Evolutionary conservation across 306 rosid genomes (phyloP), one percentile per base, ranked within the genome.

Genomic region (Inga leiocalycina): DNA sequence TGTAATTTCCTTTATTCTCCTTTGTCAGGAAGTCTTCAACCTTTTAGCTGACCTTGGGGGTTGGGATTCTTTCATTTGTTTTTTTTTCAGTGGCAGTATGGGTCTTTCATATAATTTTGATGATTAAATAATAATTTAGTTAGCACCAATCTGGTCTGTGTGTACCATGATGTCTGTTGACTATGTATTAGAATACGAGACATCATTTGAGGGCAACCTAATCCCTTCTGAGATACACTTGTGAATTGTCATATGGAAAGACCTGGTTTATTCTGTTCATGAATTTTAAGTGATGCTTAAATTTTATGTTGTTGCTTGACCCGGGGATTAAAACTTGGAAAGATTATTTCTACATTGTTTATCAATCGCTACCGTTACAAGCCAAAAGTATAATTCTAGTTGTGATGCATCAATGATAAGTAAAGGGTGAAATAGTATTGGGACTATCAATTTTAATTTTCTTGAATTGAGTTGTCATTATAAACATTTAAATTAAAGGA

Each of bases 1-100:
- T 67, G 44, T 44, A 12, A 64, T 78, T 48, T 81, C 61, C 51
- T 68, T 72, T 32, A 37, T 62, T 69, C 66, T 77, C 81, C 30
- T 48, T 66, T 20, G 49, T 52, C 56, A 20, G 20, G 14, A 44
- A 44, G 13, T 76, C 69, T 76, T 56, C 44, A 22, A 46, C 44
- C 37, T 34, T 52, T 22, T 35, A 22, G 48, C 22, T 11, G 54
- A 59, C 54, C 52, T 57, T 20, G 80, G 70, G 69, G 10, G 10
- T 59, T 39, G 46, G 35, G 62, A 59, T 76, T 76, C 54, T 62
- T 57, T 54, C 69, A 44, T 75, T 75, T 44, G 56, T 70, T 77
- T 52, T 5, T 82, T 48, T 62, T 66, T 37, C 62, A 75, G 46
- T 78, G 81, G 75, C 41, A 39, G 69, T 59, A 15, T 54, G 35